Base-by-base conservation (phyloP, 108 stramenopile genomes). In the Nannochloropsis granulata region DNA sequence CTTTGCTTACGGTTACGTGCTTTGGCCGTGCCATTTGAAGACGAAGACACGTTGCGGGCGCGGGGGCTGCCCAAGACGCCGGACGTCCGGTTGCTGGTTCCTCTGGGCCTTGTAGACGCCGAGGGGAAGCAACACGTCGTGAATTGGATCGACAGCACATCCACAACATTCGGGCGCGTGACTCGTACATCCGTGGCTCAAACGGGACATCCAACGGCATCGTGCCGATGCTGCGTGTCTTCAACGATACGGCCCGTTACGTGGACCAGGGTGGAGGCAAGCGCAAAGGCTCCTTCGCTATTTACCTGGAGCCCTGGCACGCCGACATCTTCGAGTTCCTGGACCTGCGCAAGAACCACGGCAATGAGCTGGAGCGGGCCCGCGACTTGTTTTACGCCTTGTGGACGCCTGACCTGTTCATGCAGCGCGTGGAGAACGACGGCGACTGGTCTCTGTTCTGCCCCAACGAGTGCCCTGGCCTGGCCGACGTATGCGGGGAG, bases 191-290 rank as follows among this genome's bases (percentile, higher is more conserved):
- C 82, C 90, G 92, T 81, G 98, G 98, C 19, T 95, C 98, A 12
- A 93, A 96, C 82, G 98, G 98, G 16, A 91, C 91, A 8, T 95
- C 95, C 16, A 97, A 97, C 89, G 98, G 98, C 12, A 89, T 98
- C 56, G 96, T 98, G n/a, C 98, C 98, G 21, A 97, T 98, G 97
- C 93, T 98, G n/a, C 93, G 97, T 14, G 96, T 98, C 12, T 98
- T 94, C 84, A 96, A 98, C 91, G 94, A 93, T 43, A 98, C 97
- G 25, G 94, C 95, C 13, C 92, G 97, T 44, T 97, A 97, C 85
- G 98, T 98, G 12, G 88, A 98, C 89, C 98, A 98, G 85, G 98
- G 96, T 9, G 98, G 97, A 13, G 97, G 97, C 23, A 97, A 96
- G 86, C 90, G 98, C 71, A 96, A 96, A 23, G 98, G 98, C 12